phyloP scores from a whole-genome alignment of 164 flowering plant genomes.

The Nymphaea colorata region DNA sequence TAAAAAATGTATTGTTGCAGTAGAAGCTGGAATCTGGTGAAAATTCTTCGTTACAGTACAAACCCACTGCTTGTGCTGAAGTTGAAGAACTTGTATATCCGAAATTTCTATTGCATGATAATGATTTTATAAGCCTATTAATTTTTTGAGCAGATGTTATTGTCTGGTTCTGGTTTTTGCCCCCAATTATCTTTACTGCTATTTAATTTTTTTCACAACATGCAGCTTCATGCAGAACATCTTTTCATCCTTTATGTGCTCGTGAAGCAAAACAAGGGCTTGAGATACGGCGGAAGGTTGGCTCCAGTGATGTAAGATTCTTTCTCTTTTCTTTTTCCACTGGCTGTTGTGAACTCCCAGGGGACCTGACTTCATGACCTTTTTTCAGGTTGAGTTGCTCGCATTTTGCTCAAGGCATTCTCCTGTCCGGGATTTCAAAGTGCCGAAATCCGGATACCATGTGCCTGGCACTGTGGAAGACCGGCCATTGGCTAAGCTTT shows the following conservation, averaged over 20 bases:
- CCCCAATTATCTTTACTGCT: not conserved
- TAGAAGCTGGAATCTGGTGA: no score
- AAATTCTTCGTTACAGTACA: no score
- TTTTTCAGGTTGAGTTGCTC: slow-evolving; percentile 62
- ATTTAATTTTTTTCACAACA: not conserved
- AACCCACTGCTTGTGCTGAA: no score
- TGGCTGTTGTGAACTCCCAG: not conserved
- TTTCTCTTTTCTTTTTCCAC: not conserved
- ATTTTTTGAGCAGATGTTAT: no score
- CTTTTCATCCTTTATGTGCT: slow-evolving; percentile 97
- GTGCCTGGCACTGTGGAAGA: slow-evolving; percentile 17
- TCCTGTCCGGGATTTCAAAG: slow-evolving; percentile 18
- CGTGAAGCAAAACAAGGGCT: slow-evolving; percentile 79
- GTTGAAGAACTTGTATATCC: no score
- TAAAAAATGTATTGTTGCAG: no score
- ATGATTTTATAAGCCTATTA: no score
- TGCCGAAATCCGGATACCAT: slow-evolving; percentile 12
- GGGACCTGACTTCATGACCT: not conserved
- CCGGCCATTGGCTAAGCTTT: slow-evolving; percentile 14
- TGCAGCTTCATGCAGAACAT: slow-evolving; percentile 79
- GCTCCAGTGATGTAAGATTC: slow-evolving; percentile 53
- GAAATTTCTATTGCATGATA: no score
- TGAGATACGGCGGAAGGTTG: slow-evolving; percentile 92
- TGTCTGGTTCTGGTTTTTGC: no score
- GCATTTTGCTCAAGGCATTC: slow-evolving; percentile 92